A percentile compares a stretch with the other conserved stretches of the same genome.
Conservation (phyloP, 108 stramenopile genomes). For the Fragilaria crotonensis region DNA sequence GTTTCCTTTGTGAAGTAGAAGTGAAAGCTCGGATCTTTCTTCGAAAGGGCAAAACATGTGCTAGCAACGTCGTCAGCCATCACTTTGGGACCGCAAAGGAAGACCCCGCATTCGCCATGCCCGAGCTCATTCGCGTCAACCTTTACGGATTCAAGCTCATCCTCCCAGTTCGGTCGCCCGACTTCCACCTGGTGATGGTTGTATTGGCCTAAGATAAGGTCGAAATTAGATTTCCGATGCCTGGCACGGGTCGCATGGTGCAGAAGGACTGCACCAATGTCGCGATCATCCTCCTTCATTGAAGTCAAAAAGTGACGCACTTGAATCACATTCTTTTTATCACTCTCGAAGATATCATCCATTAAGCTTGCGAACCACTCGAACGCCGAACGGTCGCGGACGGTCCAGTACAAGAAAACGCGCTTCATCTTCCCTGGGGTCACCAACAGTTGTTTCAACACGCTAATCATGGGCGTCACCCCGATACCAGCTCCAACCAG, state of each 20-base stretch:
- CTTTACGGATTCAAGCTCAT: conserved; percentile 6
- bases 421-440: conserved; percentile 11
- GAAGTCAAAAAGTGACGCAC: conserved; percentile 15
- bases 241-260: conserved; percentile 14
- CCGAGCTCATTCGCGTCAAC: conserved; percentile 4
- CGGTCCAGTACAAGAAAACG: conserved; percentile 16
- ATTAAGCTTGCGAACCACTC: conserved; percentile 11
- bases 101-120: conserved; percentile 4
- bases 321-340: conserved; percentile 10
- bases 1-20: conserved; percentile 20
- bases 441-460: conserved; percentile 5
- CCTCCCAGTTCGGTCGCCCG: conserved; percentile 11
- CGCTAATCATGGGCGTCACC: conserved; percentile 24
- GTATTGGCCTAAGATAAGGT: conserved; percentile 7
- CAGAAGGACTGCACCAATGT: conserved; percentile 14
- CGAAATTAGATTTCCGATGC: conserved; percentile 4
- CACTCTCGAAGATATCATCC: conserved; percentile 15
- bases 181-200: conserved; percentile 10
- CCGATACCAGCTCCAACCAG: conserved; percentile 37
- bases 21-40: conserved; percentile 7
- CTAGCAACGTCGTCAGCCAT: conserved; percentile 9
- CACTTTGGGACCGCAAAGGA: conserved; percentile 9
- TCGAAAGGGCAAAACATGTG: background rate
- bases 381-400: conserved; percentile 6
- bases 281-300: conserved; percentile 13